Evolutionary conservation across 495 filamentous ascomycete species (phyloP).

Genomic region (Peziza echinospora): DNA sequence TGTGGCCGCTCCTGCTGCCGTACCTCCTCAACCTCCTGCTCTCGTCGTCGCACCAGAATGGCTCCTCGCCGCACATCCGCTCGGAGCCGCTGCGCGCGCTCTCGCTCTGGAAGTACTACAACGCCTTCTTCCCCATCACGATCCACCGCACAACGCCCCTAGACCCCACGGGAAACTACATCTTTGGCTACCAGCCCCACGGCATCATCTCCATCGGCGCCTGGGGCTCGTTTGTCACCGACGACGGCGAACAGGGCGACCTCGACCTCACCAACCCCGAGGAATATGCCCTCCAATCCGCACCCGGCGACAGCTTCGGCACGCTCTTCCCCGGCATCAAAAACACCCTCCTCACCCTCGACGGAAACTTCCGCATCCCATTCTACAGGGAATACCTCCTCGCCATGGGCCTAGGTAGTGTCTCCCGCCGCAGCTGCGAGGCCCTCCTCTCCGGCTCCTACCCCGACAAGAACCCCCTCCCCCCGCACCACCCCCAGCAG

Average conservation of each 20-base stretch:
- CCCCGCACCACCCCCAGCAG: no score
- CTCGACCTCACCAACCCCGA: conserved; percentile 25
- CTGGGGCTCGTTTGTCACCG: conserved; percentile 78
- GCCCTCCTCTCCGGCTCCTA: conserved; percentile 37
- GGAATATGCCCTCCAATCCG: not conserved
- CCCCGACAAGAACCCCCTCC: no score
- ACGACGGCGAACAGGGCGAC: conserved; percentile 28
- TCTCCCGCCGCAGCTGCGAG: conserved; percentile 75
- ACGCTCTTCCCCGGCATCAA: conserved; percentile 89
- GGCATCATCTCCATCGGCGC: conserved; percentile 93
- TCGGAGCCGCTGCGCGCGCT: conserved; percentile 49
- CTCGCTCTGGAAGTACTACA: conserved; percentile 72
- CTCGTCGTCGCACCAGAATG: conserved; percentile 52
- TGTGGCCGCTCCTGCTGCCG: conserved; percentile 79
- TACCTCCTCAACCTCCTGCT: conserved; percentile 67
- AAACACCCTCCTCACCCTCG: conserved; percentile 76
- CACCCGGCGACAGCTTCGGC: conserved; percentile 37
- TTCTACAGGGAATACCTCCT: conserved; percentile 86
- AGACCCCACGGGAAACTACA: conserved; percentile 71
- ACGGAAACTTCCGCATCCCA: conserved; percentile 83
- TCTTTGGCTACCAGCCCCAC: conserved; percentile 94
- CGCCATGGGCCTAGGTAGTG: conserved; percentile 63
- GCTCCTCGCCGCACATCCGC: conserved; percentile 43
- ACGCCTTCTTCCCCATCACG: conserved; percentile 72
- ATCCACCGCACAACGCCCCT: conserved; percentile 69